These are phyloP conservation scores for Astraeus odoratus DNA, from an alignment of 768 basidiomycete genomes.

Conservation along the genomic window DNA sequence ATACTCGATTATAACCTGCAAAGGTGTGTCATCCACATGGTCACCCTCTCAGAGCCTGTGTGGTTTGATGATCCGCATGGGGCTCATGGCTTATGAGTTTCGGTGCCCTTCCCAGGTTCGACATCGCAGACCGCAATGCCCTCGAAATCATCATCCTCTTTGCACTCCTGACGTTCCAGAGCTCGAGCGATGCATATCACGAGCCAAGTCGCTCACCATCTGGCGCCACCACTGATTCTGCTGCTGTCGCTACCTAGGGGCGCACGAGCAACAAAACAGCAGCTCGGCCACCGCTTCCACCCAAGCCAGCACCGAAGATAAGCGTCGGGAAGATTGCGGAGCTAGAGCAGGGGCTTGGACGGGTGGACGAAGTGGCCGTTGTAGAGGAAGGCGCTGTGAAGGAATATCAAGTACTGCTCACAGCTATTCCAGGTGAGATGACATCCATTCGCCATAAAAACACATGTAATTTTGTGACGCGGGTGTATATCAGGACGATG, in stretches of 20 bases:
- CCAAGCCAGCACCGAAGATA: conserved; percentile 56
- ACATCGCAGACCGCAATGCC: conserved; percentile 79
- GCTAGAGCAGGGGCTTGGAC: conserved; percentile 57
- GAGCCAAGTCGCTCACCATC: conserved; percentile 18
- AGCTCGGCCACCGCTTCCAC: conserved; percentile 44
- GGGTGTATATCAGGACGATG: conserved; percentile 49
- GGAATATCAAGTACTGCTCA: conserved; percentile 64
- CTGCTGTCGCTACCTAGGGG: background rate
- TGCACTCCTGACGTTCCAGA: conserved; percentile 71
- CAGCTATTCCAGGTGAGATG: conserved; percentile 48
- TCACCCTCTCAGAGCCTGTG: too few species aligned
- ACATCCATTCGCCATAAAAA: too few species aligned
- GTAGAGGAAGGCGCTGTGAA: conserved; percentile 54
- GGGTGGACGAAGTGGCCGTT: conserved; percentile 69
- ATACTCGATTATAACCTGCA: conserved; percentile 83
- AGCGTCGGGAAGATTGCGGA: conserved; percentile 68
- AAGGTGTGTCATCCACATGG: conserved; percentile 52
- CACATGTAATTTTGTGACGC: background rate
- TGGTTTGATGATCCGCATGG: too few species aligned
- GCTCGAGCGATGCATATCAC: conserved; percentile 54
- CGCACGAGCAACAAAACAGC: conserved; percentile 8
- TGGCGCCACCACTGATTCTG: conserved; percentile 1
- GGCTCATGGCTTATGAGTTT: too few species aligned
- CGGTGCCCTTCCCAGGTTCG: conserved; percentile 54
- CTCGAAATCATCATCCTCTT: conserved; percentile 77